Evolutionary conservation across 129 eudicot genomes (phyloP).

Genomic region (Lactuca saligna): DNA sequence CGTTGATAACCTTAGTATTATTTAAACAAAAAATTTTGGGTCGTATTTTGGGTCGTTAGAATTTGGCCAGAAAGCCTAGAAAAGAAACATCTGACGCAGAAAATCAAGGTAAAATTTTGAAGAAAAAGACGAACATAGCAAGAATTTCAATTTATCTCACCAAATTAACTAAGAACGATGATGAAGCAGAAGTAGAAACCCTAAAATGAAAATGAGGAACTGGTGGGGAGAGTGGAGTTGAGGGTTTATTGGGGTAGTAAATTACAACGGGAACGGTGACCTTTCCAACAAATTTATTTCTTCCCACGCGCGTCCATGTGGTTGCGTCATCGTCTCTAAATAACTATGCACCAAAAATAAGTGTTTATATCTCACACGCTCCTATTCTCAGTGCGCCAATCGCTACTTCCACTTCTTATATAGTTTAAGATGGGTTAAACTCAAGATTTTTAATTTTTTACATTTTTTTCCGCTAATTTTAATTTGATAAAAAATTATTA

Average conservation of each 20-base stretch:
- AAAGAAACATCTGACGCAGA: neutral
- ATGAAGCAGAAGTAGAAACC: slow-evolving; percentile 22
- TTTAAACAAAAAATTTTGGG: too few relatives aligned
- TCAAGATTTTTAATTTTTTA: neutral
- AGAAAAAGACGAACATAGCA: neutral
- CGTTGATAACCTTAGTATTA: too few relatives aligned
- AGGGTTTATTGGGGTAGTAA: slow-evolving; percentile 20
- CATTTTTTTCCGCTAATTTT: too few relatives aligned
- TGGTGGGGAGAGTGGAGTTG: slow-evolving; percentile 8
- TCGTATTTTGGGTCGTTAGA: too few relatives aligned
- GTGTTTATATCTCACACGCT: neutral
- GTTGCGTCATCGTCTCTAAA: slow-evolving; percentile 2
- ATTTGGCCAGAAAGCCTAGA: neutral
- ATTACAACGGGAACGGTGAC: slow-evolving; percentile 18
- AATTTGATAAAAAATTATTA: too few relatives aligned
- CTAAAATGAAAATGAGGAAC: slow-evolving; percentile 20
- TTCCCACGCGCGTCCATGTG: slow-evolving; percentile 1
- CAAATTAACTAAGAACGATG: neutral
- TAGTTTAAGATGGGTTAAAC: too few relatives aligned
- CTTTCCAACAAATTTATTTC: neutral
- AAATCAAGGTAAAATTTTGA: neutral
- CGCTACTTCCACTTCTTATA: neutral
- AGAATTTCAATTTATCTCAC: slow-evolving; percentile 1
- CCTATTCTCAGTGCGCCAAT: neutral
- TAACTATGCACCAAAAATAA: neutral